Evolutionary conservation across 495 filamentous ascomycete species (phyloP).

Genomic region (Hypoxylon trugodes): DNA sequence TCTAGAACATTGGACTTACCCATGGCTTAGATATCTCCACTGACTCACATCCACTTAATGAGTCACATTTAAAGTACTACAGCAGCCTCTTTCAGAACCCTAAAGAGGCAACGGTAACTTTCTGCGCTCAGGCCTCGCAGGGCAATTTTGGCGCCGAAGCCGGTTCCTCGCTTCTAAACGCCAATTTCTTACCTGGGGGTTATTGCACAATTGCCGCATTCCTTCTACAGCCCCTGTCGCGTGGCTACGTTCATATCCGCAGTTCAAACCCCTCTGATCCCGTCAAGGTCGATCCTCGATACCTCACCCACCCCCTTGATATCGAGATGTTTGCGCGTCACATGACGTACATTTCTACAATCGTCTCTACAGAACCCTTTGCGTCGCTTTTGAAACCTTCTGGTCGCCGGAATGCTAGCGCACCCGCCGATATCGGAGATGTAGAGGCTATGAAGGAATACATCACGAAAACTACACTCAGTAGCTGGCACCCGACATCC

Average conservation of each 20-base stretch:
- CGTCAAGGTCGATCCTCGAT: conserved; percentile 57
- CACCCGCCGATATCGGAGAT: background rate
- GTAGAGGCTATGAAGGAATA: conserved; percentile 34
- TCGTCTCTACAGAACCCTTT: conserved; percentile 47
- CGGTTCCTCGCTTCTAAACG: too few relatives aligned
- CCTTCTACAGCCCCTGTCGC: conserved; percentile 55
- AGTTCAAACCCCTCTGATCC: conserved; percentile 42
- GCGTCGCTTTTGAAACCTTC: too few relatives aligned
- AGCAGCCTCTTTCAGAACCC: too few relatives aligned
- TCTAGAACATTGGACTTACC: too few relatives aligned
- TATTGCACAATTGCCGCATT: conserved; percentile 41
- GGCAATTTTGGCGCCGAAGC: too few relatives aligned
- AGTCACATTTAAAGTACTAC: too few relatives aligned
- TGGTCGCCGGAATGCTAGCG: too few relatives aligned
- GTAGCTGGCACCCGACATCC: conserved; percentile 34
- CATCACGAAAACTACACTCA: conserved; percentile 34
- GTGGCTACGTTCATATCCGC: conserved; percentile 61
- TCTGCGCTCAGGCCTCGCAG: too few relatives aligned
- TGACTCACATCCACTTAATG: too few relatives aligned
- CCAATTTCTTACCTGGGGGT: background rate
- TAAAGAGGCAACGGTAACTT: too few relatives aligned
- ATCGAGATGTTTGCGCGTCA: conserved; percentile 52
- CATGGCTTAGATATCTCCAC: too few relatives aligned
- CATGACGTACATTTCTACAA: conserved; percentile 42
- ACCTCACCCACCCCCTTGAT: conserved; percentile 60